phyloP scores from a whole-genome alignment of 2,329 filamentous ascomycete genomes.

The Nemania serpens region DNA sequence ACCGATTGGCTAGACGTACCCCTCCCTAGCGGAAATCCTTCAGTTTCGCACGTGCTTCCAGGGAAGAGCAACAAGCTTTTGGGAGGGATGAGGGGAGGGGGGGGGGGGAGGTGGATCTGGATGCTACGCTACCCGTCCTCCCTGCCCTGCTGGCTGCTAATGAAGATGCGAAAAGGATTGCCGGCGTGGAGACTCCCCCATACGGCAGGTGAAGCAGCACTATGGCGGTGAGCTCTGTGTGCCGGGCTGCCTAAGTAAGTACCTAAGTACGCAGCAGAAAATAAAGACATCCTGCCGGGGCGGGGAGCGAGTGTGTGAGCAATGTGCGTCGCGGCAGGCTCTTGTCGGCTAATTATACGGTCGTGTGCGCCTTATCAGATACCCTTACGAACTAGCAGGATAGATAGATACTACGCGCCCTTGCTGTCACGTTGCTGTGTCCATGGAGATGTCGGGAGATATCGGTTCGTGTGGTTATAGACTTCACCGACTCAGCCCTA shows the following conservation, averaged over 20 bases:
- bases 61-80: background rate
- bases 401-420: too few relatives aligned
- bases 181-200: background rate
- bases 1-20: slow-evolving; percentile 4
- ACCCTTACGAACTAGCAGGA: too few relatives aligned
- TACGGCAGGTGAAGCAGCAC: background rate
- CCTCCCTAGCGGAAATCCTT: background rate
- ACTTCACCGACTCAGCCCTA: too few relatives aligned
- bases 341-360: too few relatives aligned
- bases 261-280: too few relatives aligned
- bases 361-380: too few relatives aligned
- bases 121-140: background rate
- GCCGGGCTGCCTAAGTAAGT: too few relatives aligned
- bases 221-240: slow-evolving; percentile 10
- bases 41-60: slow-evolving; percentile 1
- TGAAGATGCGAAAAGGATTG: background rate
- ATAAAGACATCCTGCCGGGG: background rate
- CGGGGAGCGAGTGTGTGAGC: background rate
- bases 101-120: background rate
- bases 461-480: too few relatives aligned
- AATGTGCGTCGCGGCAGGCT: too few relatives aligned
- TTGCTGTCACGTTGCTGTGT: too few relatives aligned
- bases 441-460: too few relatives aligned
- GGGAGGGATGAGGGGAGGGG: background rate
- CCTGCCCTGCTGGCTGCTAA: background rate